Base-by-base conservation (phyloP, 805 yeast genomes). In the Wickerhamiella vanderwaltii region DNA sequence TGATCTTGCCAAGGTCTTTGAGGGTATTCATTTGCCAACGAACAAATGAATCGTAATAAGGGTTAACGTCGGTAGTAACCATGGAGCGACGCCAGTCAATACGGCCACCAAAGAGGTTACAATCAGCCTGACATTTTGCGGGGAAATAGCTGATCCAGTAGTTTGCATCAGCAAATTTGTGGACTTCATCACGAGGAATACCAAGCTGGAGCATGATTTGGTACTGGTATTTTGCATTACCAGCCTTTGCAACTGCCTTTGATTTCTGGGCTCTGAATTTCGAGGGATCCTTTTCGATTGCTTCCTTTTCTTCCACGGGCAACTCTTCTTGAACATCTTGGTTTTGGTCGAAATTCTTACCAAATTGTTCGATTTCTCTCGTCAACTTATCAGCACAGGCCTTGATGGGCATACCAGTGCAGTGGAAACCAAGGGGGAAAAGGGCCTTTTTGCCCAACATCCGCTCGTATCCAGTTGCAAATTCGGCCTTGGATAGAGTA, bases 31-130 rank as follows among this genome's bases (percentile, higher is more conserved):
- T 83, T 65, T 86, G 95, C 98, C 98, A 91, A 69, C 88, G 77
- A 44, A 88, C 78, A 58, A 91, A 91, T 6, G 94, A 76, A 60
- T 91, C 97, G 58, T 86, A 91, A 72, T 82, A 91, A 32, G 91
- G 93, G 62, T 91, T 91, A 59, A 77, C 81, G 56, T 88, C 96
- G 22, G 98, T 91, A 50, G 98, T 91, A 53, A 91, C 78, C 66
- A 80, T 75, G 28, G 95, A 82, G 62, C 98, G 79, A 69, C 98
- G 79, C 98, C 98, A 91, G 65, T 91, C 98, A 49, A 91, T 85
- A 62, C 95, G 78, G 36, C 93, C 82, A 58, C 98, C 98, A 50
- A 91, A 73, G 18, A 67, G 61, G 46, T 73, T 69, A 57, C 94
- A 91, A 62, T 88, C 91, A 34, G 65, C 65, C 64, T 83, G 74